Evolutionary conservation across 805 yeast species (phyloP), one percentile per base, ranked within the genome.

Genomic region (Wickerhamomyces bisporus): DNA sequence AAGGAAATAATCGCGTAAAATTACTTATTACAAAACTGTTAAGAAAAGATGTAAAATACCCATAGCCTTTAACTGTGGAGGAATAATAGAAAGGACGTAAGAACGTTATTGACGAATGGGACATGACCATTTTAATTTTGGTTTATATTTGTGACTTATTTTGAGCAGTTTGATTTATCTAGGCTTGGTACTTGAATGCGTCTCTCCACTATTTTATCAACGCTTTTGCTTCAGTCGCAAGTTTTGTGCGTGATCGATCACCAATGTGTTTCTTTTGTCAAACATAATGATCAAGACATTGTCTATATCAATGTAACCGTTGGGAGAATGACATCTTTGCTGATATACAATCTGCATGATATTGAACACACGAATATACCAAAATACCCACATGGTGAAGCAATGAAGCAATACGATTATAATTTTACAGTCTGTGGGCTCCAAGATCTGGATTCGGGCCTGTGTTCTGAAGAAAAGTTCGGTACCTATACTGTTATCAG

Each of bases 391-490:
- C 18, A 26, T 11, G 33, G 23, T n/a, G 43, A 40, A 20, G 30
- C 29, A 12, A 33, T 40, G 26, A 40, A 40, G 21, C 15, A 9
- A 2, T 40, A 33, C 16, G 19, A 16, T 12, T 27, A 30, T 17
- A 17, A 38, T 3, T 36, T 40, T 24, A 33, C 43, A 5, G 32
- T 40, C 6, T 40, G 43, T 33, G 43, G 43, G 3, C 24, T 40
- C 6, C 38, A 32, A 23, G 43, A 40, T 26, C 13, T 40, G 4
- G 43, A 36, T 7, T 15, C 31, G 6, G 34, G 34, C 7, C 26
- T 20, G 14, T 40, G 43, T 18, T 7, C 4, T 1, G 5, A 33
- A 12, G 30, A 33, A 2, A 15, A 36, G 14, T 36, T 40, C 30
- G 43, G 40, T 2, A 7, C 15, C 9, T 36, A 26, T 15, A 29